phyloP scores from a whole-genome alignment of 2,329 filamentous ascomycete genomes.

The Ophiostoma quercus region DNA sequence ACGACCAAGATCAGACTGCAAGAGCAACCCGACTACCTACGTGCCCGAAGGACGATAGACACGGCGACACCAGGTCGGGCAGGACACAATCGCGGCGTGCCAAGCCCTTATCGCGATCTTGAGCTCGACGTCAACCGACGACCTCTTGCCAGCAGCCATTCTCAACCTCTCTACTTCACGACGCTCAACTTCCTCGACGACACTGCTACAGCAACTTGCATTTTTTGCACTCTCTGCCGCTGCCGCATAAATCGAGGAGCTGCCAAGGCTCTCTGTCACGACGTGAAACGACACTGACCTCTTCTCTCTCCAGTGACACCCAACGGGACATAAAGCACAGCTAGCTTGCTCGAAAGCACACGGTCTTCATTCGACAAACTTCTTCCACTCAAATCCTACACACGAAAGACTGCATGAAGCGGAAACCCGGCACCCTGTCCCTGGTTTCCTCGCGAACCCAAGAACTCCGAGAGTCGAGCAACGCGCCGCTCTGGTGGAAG shows the following conservation, averaged over 20 bases:
- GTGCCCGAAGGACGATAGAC: background rate
- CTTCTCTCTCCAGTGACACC: background rate
- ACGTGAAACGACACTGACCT: slow-evolving; percentile 15
- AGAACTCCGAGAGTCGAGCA: slow-evolving; percentile 15
- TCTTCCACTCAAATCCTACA: background rate
- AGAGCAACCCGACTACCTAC: background rate
- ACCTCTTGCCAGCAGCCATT: background rate
- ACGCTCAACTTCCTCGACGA: background rate
- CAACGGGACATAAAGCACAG: background rate
- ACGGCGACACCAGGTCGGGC: background rate
- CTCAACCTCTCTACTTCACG: background rate
- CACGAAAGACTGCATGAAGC: slow-evolving; percentile 24
- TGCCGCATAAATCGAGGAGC: background rate
- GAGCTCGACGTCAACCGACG: background rate
- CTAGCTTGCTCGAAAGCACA: background rate
- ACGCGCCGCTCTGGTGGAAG: slow-evolving; percentile 24
- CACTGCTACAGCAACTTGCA: background rate
- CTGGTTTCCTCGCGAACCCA: slow-evolving; percentile 18
- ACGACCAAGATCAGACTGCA: background rate
- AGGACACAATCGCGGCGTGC: background rate
- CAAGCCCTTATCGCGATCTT: slow-evolving; percentile 4
- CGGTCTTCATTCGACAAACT: background rate
- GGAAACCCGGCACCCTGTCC: slow-evolving; percentile 20
- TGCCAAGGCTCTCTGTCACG: background rate
- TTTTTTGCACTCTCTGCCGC: background rate